Evolutionary conservation across 768 basidiomycete genomes (phyloP).

Genomic region (Tubosaeta sp.): DNA sequence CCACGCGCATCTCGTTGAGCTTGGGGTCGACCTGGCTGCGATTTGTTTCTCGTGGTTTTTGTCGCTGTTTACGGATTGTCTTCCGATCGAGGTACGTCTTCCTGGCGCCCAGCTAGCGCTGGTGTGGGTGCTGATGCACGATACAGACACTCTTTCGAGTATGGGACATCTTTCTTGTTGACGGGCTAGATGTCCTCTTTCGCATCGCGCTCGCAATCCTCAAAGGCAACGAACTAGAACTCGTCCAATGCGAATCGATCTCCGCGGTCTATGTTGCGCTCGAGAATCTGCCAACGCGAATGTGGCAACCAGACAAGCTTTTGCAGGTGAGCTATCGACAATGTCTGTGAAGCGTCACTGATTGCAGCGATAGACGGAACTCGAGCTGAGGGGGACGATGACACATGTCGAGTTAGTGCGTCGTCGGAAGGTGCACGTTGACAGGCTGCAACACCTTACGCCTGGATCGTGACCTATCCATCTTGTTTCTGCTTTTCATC

Average conservation of each 20-base stretch:
- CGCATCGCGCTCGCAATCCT: constrained; percentile 87
- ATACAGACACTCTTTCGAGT: constrained; percentile 85
- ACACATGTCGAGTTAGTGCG: constrained; percentile 53
- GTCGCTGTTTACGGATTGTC: constrained; percentile 91
- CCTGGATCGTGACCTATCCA: constrained; percentile 11
- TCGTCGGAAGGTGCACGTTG: constrained; percentile 50
- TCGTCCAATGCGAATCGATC: constrained; percentile 79
- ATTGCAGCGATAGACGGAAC: constrained; percentile 42
- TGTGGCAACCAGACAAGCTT: constrained; percentile 92
- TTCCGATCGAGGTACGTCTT: constrained; percentile 81
- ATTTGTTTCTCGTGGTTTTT: constrained; percentile 99
- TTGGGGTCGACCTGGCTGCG: constrained; percentile 87
- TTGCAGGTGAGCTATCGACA: constrained; percentile 56
- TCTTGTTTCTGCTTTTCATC: not conserved
- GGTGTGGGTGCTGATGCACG: not conserved
- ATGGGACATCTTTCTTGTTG: constrained; percentile 94
- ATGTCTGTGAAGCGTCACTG: not conserved
- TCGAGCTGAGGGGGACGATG: constrained; percentile 51
- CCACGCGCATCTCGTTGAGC: constrained; percentile 65
- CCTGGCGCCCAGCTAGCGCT: not conserved
- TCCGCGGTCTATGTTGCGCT: constrained; percentile 87
- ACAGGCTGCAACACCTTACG: constrained; percentile 40
- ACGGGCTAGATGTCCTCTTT: constrained; percentile 88
- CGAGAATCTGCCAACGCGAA: constrained; percentile 83
- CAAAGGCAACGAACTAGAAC: constrained; percentile 76